Percentiles rank a stretch among this genome's conserved stretches.
These are phyloP conservation scores for Leptographium procerum DNA, from an alignment of 2,329 filamentous ascomycete species.

Conservation along the genomic window DNA sequence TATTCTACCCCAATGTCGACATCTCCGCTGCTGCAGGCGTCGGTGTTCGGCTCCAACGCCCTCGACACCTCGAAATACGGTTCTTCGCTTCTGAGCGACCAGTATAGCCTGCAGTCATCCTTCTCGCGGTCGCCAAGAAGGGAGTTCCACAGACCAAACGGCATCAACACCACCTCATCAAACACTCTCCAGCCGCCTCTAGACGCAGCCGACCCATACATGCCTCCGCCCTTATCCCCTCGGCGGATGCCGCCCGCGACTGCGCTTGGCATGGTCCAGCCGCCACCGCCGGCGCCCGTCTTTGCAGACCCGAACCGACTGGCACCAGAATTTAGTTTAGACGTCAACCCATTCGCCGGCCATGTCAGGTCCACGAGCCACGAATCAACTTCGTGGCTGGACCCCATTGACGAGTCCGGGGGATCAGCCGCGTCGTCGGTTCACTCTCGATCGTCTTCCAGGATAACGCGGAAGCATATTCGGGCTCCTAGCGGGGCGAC, in stretches of 20 bases:
- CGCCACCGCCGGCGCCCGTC: neutral
- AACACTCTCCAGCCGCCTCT: slow-evolving; percentile 28
- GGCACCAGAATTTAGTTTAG: neutral
- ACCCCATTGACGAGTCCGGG: slow-evolving; percentile 84
- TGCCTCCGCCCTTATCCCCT: slow-evolving; percentile 63
- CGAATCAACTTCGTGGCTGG: slow-evolving; percentile 84
- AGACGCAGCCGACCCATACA: slow-evolving; percentile 45
- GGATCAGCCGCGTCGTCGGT: slow-evolving; percentile 69
- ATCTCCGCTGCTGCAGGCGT: slow-evolving; percentile 15
- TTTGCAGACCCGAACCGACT: neutral
- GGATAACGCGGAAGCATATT: slow-evolving; percentile 57
- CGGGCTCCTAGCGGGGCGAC: slow-evolving; percentile 59
- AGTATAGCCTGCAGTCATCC: slow-evolving; percentile 36
- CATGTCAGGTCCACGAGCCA: slow-evolving; percentile 54
- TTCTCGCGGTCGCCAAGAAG: slow-evolving; percentile 40
- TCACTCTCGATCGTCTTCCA: slow-evolving; percentile 66
- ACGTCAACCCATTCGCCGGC: neutral
- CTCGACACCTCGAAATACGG: slow-evolving; percentile 17
- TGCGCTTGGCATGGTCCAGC: neutral
- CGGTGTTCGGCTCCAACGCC: slow-evolving; percentile 14
- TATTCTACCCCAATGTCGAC: slow-evolving; percentile 16
- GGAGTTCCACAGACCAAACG: slow-evolving; percentile 16
- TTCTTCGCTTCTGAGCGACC: slow-evolving; percentile 19
- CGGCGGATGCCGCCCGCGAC: slow-evolving; percentile 25
- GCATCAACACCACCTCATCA: slow-evolving; percentile 13